phyloP scores from a whole-genome alignment of 768 basidiomycete genomes.

The Suillus subalutaceus region DNA sequence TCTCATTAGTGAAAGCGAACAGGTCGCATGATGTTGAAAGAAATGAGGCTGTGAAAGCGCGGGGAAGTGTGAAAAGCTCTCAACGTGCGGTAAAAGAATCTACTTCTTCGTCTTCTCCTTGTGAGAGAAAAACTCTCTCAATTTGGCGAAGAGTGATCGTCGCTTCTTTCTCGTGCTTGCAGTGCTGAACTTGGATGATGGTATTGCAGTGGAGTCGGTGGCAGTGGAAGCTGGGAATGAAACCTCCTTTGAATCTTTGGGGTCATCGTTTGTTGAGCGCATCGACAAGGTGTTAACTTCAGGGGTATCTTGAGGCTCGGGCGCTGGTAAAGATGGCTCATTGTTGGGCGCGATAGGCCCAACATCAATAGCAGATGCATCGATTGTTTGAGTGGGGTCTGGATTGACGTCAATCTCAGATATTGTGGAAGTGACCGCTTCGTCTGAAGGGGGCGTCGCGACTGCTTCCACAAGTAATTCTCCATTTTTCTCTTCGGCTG shows the following conservation, averaged over 20 bases:
- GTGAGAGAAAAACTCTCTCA: slow-evolving; percentile 54
- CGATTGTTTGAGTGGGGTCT: not conserved
- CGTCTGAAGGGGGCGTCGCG: not conserved
- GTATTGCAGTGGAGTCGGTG: slow-evolving; percentile 22
- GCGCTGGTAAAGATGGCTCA: not conserved
- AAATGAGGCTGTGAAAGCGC: slow-evolving; percentile 4
- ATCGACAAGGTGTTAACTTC: not conserved
- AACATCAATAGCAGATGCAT: not conserved
- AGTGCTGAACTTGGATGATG: slow-evolving; percentile 41
- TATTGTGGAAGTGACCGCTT: not conserved
- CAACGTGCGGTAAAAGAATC: slow-evolving; percentile 15
- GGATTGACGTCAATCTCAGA: not conserved
- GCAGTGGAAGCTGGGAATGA: slow-evolving; percentile 21
- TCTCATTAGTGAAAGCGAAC: slow-evolving; percentile 3
- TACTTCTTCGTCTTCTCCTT: slow-evolving; percentile 47
- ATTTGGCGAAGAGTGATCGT: slow-evolving; percentile 54
- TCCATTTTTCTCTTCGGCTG: slow-evolving; percentile 1
- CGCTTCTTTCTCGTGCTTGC: slow-evolving; percentile 51
- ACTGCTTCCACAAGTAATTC: slow-evolving; percentile 2
- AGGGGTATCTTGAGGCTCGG: not conserved
- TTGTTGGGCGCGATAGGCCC: not conserved
- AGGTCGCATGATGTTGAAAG: slow-evolving; percentile 25
- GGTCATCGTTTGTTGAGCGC: not conserved
- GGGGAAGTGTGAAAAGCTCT: not conserved
- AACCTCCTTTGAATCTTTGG: slow-evolving; percentile 17